Evolutionary conservation across 2,329 filamentous ascomycete species (phyloP), one percentile per base, ranked within the genome.

Genomic region (Coniochaeta sp.): DNA sequence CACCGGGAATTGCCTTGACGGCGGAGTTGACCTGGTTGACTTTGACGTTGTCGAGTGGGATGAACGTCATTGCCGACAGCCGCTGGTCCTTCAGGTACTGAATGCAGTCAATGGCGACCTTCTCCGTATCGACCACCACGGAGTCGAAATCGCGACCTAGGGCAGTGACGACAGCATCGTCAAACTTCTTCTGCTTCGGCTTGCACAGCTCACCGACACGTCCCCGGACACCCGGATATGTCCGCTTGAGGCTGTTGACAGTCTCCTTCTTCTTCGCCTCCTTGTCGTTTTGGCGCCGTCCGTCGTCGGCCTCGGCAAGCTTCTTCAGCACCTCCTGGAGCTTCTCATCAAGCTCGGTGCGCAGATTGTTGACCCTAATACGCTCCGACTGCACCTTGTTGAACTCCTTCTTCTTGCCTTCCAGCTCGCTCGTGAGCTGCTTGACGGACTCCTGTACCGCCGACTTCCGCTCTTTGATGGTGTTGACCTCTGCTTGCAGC

Each of bases 41-140:
- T 63, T 97, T 95, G 67, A 99, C 96, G 50, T 95, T 96, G 73
- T 99, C 94, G 16, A 99, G 78, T 1, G 94, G 94, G 56, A 97
- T 91, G 67, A 99, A 97, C 1, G 90, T 96, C 70, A 94, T 89
- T 53, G 91, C 89, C 6, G 87, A 82, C 51, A 88, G 85, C 52
- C 89, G 85, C 65, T 96, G 89, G 57, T 96, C 90, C 60, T 94
- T 94, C 53, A 99, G 81, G 63, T 96, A 95, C 59, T 94, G 84
- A 52, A 99, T 94, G 66, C 94, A 99, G 60, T 96, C 91, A 53
- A 91, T 86, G 26, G 89, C 94, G 1, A 89, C 94, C 71, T 94
- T 95, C 68, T 97, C 91, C 2, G 90, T 92, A 61, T 99, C 94
- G 9, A 97, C 92, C 47, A 99, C 84, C 40, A 99, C 87, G 0